A percentile compares a stretch with the other conserved stretches of the same genome.
These are phyloP conservation scores for Trichothecium roseum DNA, from an alignment of 2,329 filamentous ascomycete genomes.

Conservation along the genomic window DNA sequence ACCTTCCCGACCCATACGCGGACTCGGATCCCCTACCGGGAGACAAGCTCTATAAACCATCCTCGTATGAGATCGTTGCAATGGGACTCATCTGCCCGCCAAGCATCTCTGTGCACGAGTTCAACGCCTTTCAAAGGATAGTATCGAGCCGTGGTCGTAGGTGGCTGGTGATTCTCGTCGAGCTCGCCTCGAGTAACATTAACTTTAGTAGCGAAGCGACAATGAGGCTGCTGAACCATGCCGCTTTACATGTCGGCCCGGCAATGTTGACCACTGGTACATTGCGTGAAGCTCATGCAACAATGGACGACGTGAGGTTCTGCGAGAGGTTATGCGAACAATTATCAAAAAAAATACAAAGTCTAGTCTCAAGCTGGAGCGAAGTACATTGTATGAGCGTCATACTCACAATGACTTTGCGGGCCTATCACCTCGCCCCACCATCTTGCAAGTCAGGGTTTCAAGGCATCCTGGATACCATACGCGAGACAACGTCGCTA, in stretches of 20 bases:
- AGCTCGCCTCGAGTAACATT: constrained; percentile 41
- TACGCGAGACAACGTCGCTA: constrained; percentile 28
- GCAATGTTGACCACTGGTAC: constrained; percentile 12
- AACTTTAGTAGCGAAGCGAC: constrained; percentile 49
- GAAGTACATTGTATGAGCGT: constrained; percentile 49
- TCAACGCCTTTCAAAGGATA: constrained; percentile 36
- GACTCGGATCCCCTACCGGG: too few species aligned
- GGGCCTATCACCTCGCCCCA: constrained; percentile 15
- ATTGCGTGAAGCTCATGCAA: constrained; percentile 34
- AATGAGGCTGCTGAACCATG: constrained; percentile 34
- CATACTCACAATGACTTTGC: constrained; percentile 39
- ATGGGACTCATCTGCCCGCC: constrained; percentile 36
- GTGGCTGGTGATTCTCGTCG: constrained; percentile 38
- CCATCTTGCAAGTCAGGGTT: constrained; percentile 9
- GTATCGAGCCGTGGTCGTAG: constrained; percentile 33
- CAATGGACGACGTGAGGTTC: constrained; percentile 40
- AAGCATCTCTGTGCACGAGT: constrained; percentile 39
- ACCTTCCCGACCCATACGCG: constrained; percentile 8
- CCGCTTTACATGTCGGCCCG: constrained; percentile 47
- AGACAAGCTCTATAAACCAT: constrained; percentile 31
- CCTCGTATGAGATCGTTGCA: constrained; percentile 44
- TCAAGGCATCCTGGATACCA: constrained; percentile 23
- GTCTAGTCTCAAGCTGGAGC: constrained; percentile 45
- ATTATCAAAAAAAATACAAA: constrained; percentile 28
- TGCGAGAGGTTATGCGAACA: constrained; percentile 35